Conservation (phyloP, 192 early-diverging fungal species). For the Kickxella alabastrina region DNA sequence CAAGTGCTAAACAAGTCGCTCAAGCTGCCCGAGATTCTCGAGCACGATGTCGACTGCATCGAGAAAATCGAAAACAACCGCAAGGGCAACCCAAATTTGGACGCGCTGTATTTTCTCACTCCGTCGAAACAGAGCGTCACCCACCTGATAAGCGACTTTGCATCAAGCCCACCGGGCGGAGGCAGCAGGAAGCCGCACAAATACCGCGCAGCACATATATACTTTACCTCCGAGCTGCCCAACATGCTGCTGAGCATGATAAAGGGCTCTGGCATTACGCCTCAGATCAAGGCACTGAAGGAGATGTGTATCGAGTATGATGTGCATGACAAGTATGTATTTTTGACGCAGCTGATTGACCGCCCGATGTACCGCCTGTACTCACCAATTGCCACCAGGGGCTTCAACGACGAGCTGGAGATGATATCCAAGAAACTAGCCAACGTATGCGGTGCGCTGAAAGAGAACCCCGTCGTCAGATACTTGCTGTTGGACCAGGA, state of each 20-base stretch:
- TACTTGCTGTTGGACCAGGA: constrained; percentile 81
- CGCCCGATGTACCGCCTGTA: constrained; percentile 52
- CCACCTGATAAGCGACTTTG: constrained; percentile 41
- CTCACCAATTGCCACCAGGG: constrained; percentile 42
- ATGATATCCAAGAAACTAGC: constrained; percentile 65
- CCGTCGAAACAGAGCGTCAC: constrained; percentile 41
- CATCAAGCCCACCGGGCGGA: background rate
- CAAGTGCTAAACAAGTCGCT: constrained; percentile 39
- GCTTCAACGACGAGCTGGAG: constrained; percentile 50
- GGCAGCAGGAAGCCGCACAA: constrained; percentile 16
- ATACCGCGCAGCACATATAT: constrained; percentile 46
- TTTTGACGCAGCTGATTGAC: constrained; percentile 38
- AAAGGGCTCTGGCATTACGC: constrained; percentile 27
- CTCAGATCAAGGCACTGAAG: constrained; percentile 45
- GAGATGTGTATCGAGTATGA: constrained; percentile 55
- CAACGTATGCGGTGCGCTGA: constrained; percentile 81
- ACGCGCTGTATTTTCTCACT: constrained; percentile 53
- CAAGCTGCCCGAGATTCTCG: constrained; percentile 43
- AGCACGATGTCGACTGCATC: constrained; percentile 45
- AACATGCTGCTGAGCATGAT: constrained; percentile 37
- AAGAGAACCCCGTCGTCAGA: constrained; percentile 89
- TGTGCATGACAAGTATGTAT: constrained; percentile 31
- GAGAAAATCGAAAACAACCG: constrained; percentile 49
- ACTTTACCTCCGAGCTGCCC: constrained; percentile 52
- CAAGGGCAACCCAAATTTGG: constrained; percentile 34